Conservation (phyloP, 805 yeast species). For the Yamadazyma ubonensis region DNA sequence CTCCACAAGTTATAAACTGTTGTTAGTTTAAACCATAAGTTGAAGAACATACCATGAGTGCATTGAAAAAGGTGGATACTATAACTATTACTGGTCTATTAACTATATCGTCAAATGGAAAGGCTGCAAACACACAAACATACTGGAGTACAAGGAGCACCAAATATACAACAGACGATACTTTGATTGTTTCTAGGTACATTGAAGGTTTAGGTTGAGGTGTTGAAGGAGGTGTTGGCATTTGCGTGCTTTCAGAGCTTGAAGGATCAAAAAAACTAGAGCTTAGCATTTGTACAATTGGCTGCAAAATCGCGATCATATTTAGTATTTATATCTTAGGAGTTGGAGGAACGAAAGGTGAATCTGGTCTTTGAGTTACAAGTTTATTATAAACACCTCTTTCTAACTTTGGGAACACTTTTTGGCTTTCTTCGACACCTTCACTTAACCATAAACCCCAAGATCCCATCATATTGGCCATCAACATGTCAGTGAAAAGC, state of each 20-base stretch:
- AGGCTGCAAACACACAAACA: slow-evolving; percentile 25
- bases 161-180: slow-evolving; percentile 18
- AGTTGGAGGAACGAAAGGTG: slow-evolving; percentile 22
- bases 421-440: slow-evolving; percentile 63
- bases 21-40: not conserved
- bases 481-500: slow-evolving; percentile 82
- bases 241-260: too few relatives aligned
- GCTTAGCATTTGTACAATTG: too few relatives aligned
- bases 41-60: slow-evolving; percentile 21
- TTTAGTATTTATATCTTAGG: slow-evolving; percentile 7
- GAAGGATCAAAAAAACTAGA: too few relatives aligned
- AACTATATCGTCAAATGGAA: slow-evolving; percentile 35
- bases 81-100: slow-evolving; percentile 30
- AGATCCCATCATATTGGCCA: slow-evolving; percentile 94
- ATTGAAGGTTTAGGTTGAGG: not conserved
- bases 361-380: slow-evolving; percentile 18
- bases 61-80: slow-evolving; percentile 20
- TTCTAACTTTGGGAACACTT: slow-evolving; percentile 54
- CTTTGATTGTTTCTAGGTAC: slow-evolving; percentile 6
- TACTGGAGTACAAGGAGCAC: slow-evolving; percentile 28
- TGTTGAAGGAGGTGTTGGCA: not conserved
- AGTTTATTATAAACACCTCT: slow-evolving; percentile 33
- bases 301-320: too few relatives aligned
- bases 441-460: slow-evolving; percentile 79
- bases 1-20: slow-evolving; percentile 14